Percentiles rank a stretch among this genome's conserved stretches.
These are phyloP conservation scores for Metarhizium robertsii DNA, from an alignment of 2,329 filamentous ascomycete species.

Conservation along the genomic window DNA sequence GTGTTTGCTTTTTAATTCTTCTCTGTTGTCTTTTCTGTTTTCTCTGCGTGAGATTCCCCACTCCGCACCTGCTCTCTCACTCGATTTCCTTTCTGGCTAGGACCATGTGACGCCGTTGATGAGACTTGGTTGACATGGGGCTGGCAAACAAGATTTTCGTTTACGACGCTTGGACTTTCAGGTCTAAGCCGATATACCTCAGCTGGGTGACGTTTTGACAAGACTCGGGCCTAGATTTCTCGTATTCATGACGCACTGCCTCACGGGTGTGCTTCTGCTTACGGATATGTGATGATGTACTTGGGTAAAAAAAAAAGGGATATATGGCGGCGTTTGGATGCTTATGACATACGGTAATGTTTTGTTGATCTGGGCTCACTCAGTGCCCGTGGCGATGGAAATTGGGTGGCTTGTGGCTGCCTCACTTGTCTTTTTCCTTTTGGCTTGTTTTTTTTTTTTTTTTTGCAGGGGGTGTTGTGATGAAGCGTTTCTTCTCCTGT, in stretches of 20 bases:
- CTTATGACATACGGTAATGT: background rate
- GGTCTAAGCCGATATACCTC: background rate
- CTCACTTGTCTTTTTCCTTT: background rate
- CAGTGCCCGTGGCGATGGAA: background rate
- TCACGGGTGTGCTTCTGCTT: background rate
- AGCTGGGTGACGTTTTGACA: background rate
- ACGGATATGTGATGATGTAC: background rate
- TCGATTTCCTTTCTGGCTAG: background rate
- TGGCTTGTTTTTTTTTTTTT: background rate
- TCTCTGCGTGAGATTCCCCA: background rate
- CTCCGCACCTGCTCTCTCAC: background rate
- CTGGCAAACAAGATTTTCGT: background rate
- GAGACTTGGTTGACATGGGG: background rate
- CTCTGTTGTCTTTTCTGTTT: background rate
- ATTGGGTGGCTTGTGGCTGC: background rate
- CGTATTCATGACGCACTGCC: background rate
- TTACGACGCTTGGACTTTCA: background rate
- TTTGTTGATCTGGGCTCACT: background rate
- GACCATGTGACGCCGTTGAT: background rate
- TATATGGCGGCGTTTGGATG: constrained; percentile 1
- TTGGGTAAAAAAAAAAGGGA: background rate
- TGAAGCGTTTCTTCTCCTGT: background rate
- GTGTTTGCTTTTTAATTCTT: background rate
- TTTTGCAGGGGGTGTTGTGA: background rate
- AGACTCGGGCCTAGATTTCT: constrained; percentile 1